These are phyloP conservation scores for Trichophyton equinum DNA, from an alignment of 2,329 filamentous ascomycete species.

Conservation along the genomic window DNA sequence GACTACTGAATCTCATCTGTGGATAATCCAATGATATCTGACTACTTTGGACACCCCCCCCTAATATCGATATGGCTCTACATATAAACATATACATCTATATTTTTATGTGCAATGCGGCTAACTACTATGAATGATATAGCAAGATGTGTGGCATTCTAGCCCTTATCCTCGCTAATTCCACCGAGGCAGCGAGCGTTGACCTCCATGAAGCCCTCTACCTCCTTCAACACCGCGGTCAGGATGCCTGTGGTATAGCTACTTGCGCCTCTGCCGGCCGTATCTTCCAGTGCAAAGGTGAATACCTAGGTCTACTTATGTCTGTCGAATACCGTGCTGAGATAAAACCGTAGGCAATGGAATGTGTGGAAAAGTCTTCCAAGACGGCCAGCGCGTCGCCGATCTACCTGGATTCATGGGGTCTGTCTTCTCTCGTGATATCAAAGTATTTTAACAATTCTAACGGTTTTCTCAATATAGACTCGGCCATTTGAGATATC, in stretches of 20 bases:
- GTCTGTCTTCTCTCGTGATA: neutral
- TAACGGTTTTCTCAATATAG: neutral
- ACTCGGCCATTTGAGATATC: slow-evolving; percentile 75
- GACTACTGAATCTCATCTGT: slow-evolving; percentile 36
- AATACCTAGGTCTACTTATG: neutral
- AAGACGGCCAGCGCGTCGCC: slow-evolving; percentile 59
- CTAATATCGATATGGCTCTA: neutral
- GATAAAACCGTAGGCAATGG: slow-evolving; percentile 51
- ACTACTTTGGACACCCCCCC: slow-evolving; percentile 11
- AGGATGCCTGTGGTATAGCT: slow-evolving; percentile 80
- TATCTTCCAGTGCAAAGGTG: slow-evolving; percentile 67
- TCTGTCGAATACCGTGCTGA: neutral
- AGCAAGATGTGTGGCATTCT: slow-evolving; percentile 50
- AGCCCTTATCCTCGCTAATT: slow-evolving; percentile 47
- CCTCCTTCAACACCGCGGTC: slow-evolving; percentile 62
- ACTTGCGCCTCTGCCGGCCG: slow-evolving; percentile 62
- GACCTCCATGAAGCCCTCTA: slow-evolving; percentile 62
- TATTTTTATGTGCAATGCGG: neutral
- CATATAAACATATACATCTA: neutral
- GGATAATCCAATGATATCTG: slow-evolving; percentile 20
- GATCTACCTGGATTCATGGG: slow-evolving; percentile 79
- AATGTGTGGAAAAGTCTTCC: slow-evolving; percentile 73
- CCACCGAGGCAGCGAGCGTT: slow-evolving; percentile 43
- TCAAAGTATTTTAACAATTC: neutral
- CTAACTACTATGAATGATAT: neutral